Conservation (phyloP, 306 rosid species). For the Datisca glomerata region DNA sequence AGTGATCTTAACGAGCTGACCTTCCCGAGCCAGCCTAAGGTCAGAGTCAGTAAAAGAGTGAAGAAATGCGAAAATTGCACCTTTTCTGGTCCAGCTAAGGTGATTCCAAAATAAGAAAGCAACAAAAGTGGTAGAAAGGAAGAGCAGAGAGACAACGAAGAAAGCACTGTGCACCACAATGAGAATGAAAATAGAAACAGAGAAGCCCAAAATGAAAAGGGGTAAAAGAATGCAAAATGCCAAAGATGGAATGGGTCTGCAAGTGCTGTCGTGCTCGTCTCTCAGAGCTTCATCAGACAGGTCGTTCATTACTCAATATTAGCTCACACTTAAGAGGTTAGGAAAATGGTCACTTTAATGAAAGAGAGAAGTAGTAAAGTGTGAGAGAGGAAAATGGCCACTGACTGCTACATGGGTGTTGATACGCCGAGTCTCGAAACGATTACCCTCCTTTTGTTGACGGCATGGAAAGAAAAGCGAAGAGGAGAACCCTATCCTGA, state of each 20-base stretch:
- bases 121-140: conserved; percentile 27
- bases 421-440: too few species aligned
- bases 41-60: conserved; percentile 35
- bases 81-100: conserved; percentile 15
- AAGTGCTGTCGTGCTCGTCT: conserved; percentile 17
- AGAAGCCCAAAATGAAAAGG: conserved; percentile 37
- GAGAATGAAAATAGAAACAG: too few species aligned
- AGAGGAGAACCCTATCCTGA: too few species aligned
- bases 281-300: conserved; percentile 19
- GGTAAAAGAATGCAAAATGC: conserved; percentile 28
- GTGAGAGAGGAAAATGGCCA: too few species aligned
- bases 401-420: too few species aligned
- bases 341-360: too few species aligned
- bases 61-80: conserved; percentile 23
- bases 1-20: conserved; percentile 47
- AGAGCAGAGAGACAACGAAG: conserved; percentile 31
- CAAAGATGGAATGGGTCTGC: conserved; percentile 27
- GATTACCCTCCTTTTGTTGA: too few species aligned
- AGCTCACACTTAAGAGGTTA: too few species aligned
- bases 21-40: conserved; percentile 29
- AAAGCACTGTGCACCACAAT: conserved; percentile 27
- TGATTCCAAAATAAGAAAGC: conserved; percentile 39
- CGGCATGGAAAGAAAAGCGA: too few species aligned
- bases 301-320: too few species aligned
- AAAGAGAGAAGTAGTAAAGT: too few species aligned